Percentiles rank a stretch among this genome's conserved stretches.
Conservation (phyloP, 2,329 filamentous ascomycete species). For the Aureobasidium sp. region DNA sequence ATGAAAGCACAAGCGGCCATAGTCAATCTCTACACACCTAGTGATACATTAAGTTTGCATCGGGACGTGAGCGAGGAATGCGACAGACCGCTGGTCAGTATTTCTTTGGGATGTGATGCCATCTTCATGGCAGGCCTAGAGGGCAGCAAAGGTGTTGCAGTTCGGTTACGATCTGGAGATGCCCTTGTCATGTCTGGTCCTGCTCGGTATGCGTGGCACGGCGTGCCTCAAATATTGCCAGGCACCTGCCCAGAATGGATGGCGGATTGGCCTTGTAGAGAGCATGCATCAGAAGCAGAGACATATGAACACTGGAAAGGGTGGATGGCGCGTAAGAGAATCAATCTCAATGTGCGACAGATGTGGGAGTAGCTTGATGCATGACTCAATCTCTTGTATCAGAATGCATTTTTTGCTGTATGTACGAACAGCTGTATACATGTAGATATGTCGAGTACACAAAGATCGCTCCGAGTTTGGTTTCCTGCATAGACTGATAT, state of each 20-base stretch:
- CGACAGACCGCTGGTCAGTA: conserved; percentile 67
- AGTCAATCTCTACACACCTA: conserved; percentile 83
- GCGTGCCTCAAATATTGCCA: conserved; percentile 76
- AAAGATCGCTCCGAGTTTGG: background rate
- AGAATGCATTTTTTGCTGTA: background rate
- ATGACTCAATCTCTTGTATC: background rate
- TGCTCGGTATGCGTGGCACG: conserved; percentile 88
- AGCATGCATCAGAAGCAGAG: conserved; percentile 14
- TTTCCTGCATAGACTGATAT: background rate
- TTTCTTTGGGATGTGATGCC: conserved; percentile 84
- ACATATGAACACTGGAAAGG: conserved; percentile 63
- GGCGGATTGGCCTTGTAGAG: conserved; percentile 58
- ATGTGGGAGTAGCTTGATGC: conserved; percentile 50
- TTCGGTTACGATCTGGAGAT: conserved; percentile 75
- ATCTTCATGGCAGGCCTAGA: conserved; percentile 73
- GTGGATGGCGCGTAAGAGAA: conserved; percentile 81
- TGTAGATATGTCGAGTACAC: background rate
- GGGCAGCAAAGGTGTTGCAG: conserved; percentile 32
- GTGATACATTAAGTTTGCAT: conserved; percentile 86
- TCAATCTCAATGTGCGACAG: conserved; percentile 89
- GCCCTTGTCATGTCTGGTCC: conserved; percentile 79
- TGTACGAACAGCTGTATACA: too few relatives aligned
- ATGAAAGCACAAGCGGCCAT: conserved; percentile 84
- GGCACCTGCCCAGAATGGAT: conserved; percentile 71
- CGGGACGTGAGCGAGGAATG: conserved; percentile 86